Evolutionary conservation across 257 asterid species (phyloP).

Genomic region (Nicotiana paniculata): DNA sequence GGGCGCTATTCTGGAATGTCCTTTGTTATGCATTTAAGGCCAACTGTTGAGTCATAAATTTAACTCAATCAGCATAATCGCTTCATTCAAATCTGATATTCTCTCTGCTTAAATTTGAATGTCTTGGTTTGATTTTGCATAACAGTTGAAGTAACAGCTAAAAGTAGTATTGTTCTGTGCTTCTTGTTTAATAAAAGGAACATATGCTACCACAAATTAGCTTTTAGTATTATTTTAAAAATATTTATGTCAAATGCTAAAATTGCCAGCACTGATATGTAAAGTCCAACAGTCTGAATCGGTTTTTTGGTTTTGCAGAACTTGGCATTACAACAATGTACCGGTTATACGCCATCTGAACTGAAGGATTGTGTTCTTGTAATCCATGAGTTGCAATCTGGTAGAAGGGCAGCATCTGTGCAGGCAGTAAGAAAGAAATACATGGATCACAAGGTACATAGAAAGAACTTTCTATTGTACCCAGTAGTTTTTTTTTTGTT

Average conservation of each 20-base stretch:
- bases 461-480: not conserved
- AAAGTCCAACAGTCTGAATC: not conserved
- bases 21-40: not conserved
- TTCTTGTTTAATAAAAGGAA: not conserved
- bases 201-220: not conserved
- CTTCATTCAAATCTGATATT: not conserved
- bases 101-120: not conserved
- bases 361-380: slow-evolving; percentile 50
- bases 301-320: slow-evolving; percentile 32
- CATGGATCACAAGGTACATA: slow-evolving; percentile 25
- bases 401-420: slow-evolving; percentile 6
- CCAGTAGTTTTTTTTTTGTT: not conserved
- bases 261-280: not conserved
- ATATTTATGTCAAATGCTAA: not conserved
- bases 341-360: slow-evolving; percentile 58
- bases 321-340: slow-evolving; percentile 41
- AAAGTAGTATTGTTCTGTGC: not conserved
- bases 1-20: not conserved
- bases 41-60: not conserved
- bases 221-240: not conserved
- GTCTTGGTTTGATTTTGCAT: not conserved
- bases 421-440: slow-evolving; percentile 28
- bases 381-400: slow-evolving; percentile 24
- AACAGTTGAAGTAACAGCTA: not conserved
- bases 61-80: not conserved